Conservation (phyloP, 2,329 filamentous ascomycete genomes). For the Paecilomyces sp. region DNA sequence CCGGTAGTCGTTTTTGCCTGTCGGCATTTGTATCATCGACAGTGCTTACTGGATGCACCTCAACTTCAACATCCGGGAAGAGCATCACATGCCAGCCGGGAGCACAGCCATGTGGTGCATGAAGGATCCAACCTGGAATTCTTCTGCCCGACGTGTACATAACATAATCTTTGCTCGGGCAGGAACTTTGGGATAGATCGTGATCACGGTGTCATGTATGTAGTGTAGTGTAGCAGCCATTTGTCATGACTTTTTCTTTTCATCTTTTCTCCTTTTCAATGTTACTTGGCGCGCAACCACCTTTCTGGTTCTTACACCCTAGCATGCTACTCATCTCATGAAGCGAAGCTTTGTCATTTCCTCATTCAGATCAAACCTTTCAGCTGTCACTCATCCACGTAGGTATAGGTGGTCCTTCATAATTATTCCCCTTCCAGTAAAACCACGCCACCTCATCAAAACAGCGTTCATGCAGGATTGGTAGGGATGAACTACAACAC, state of each 20-base stretch:
- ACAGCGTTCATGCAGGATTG: not conserved
- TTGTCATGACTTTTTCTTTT: not conserved
- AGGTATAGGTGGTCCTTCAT: not conserved
- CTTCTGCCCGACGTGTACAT: constrained; percentile 33
- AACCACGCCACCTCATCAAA: not conserved
- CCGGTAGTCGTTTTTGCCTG: constrained; percentile 42
- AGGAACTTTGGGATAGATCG: not conserved
- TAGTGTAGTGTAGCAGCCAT: not conserved
- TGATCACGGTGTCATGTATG: not conserved
- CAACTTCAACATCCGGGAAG: constrained; percentile 1
- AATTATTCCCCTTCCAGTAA: not conserved
- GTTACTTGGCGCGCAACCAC: not conserved
- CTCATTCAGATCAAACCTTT: not conserved
- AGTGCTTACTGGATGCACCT: constrained; percentile 31
- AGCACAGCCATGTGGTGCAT: constrained; percentile 3
- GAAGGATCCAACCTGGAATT: constrained; percentile 21
- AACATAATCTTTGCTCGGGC: constrained; percentile 17
- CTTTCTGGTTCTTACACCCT: not conserved
- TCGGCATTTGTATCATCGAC: constrained; percentile 42
- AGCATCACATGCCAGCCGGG: constrained; percentile 3
- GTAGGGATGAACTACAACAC: not conserved
- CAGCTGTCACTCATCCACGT: not conserved
- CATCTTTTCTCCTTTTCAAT: not conserved
- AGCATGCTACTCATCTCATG: not conserved
- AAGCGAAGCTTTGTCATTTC: not conserved